These are phyloP conservation scores for Russula earlei DNA, from an alignment of 768 basidiomycete species.

Conservation along the genomic window DNA sequence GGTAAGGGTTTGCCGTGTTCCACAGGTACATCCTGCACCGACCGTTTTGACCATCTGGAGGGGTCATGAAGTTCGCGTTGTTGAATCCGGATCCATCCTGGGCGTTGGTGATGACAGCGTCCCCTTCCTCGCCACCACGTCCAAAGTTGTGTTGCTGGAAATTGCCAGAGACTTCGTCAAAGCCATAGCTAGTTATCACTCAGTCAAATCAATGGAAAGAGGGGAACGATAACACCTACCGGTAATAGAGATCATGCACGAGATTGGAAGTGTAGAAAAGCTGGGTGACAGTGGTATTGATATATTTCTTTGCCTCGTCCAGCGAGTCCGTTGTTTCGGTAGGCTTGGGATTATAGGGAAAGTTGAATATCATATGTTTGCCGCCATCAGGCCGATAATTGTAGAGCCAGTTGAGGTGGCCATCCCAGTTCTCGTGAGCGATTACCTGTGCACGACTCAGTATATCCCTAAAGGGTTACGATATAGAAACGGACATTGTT, in stretches of 20 bases:
- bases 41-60: slow-evolving; percentile 76
- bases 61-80: slow-evolving; percentile 88
- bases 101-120: slow-evolving; percentile 90
- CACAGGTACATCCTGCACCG: slow-evolving; percentile 96
- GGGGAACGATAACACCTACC: slow-evolving; percentile 28
- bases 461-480: neutral
- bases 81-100: slow-evolving; percentile 93
- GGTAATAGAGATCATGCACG: slow-evolving; percentile 76
- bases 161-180: slow-evolving; percentile 86
- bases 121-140: slow-evolving; percentile 75
- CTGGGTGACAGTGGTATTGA: slow-evolving; percentile 81
- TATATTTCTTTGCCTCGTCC: slow-evolving; percentile 68
- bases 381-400: slow-evolving; percentile 79
- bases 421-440: slow-evolving; percentile 91
- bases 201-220: neutral
- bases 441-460: slow-evolving; percentile 43
- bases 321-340: slow-evolving; percentile 48
- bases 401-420: slow-evolving; percentile 48
- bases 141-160: slow-evolving; percentile 99
- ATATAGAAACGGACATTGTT: slow-evolving; percentile 53
- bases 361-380: slow-evolving; percentile 50
- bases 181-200: slow-evolving; percentile 56
- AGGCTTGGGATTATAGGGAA: slow-evolving; percentile 58
- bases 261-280: slow-evolving; percentile 82
- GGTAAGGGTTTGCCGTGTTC: slow-evolving; percentile 83